These are phyloP conservation scores for Parascedosporium putredinis DNA, from an alignment of 2,329 filamentous ascomycete species.

Conservation along the genomic window DNA sequence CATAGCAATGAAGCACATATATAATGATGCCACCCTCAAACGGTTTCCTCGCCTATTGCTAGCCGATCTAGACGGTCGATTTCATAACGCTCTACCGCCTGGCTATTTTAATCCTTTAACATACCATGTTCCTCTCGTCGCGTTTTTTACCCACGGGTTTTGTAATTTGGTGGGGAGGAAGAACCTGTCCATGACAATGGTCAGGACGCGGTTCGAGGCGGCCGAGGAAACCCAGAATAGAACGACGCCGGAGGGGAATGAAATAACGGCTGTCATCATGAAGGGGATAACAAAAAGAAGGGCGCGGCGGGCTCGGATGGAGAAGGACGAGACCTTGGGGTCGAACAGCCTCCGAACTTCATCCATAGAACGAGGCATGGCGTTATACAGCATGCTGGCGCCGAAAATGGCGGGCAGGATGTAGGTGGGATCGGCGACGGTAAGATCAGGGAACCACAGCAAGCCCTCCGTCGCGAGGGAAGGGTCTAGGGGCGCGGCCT, in stretches of 20 bases:
- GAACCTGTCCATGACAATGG: neutral
- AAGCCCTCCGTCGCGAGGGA: conserved; percentile 38
- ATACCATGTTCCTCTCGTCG: neutral
- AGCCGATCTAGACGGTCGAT: too few species aligned
- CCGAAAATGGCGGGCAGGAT: conserved; percentile 27
- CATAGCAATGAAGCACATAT: conserved; percentile 1
- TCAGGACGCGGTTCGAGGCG: neutral
- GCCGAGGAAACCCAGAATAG: conserved; percentile 21
- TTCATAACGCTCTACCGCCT: too few species aligned
- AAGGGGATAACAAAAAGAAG: conserved; percentile 21
- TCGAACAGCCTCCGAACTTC: conserved; percentile 16
- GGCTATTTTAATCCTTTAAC: conserved; percentile 4
- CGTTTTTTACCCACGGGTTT: conserved; percentile 3
- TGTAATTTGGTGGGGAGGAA: conserved; percentile 9
- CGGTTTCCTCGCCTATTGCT: too few species aligned
- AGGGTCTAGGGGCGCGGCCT: conserved; percentile 21
- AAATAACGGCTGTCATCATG: conserved; percentile 22
- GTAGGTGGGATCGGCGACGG: conserved; percentile 38
- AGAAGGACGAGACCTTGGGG: conserved; percentile 12
- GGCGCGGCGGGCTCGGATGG: conserved; percentile 17
- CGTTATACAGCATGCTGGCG: conserved; percentile 18
- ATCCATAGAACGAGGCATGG: conserved; percentile 18
- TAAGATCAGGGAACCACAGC: conserved; percentile 47
- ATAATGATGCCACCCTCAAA: too few species aligned
- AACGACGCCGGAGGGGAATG: conserved; percentile 29